Evolutionary conservation across 108 stramenopile genomes (phyloP).

Genomic region (Pseudonitzschia delicatissima): DNA sequence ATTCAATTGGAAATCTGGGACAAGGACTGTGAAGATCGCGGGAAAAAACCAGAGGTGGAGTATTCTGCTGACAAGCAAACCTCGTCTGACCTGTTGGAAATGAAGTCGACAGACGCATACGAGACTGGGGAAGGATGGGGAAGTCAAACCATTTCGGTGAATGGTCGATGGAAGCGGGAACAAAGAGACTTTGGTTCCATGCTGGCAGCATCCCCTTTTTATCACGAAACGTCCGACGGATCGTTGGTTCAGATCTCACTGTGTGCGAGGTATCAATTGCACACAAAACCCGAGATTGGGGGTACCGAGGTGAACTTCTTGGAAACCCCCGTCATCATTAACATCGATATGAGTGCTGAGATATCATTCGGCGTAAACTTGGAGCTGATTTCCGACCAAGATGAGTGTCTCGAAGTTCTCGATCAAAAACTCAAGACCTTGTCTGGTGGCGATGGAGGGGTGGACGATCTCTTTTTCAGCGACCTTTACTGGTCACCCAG

Average conservation of each 20-base stretch:
- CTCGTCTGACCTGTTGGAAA: neutral
- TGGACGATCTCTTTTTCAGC: neutral
- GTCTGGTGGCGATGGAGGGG: neutral
- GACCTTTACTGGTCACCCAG: neutral
- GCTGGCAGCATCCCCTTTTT: neutral
- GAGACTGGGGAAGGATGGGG: neutral
- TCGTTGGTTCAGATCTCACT: constrained; percentile 5
- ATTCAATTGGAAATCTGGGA: neutral
- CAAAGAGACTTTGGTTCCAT: neutral
- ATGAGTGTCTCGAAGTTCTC: neutral
- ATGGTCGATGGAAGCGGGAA: neutral
- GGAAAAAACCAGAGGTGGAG: neutral
- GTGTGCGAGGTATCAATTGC: neutral
- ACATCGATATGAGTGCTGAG: constrained; percentile 1
- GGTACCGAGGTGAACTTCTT: constrained; percentile 2
- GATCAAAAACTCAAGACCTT: neutral
- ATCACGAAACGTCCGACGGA: constrained; percentile 2
- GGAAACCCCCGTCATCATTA: constrained; percentile 8
- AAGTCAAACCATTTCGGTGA: neutral
- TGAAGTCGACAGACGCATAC: neutral
- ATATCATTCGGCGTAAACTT: neutral
- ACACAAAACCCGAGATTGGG: neutral
- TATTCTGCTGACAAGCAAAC: neutral
- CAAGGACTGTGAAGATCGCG: neutral
- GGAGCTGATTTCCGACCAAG: neutral